A percentile compares a stretch with the other conserved stretches of the same genome.
Evolutionary conservation across 2,329 filamentous ascomycete genomes (phyloP).

Genomic region (Orbilia javanica): DNA sequence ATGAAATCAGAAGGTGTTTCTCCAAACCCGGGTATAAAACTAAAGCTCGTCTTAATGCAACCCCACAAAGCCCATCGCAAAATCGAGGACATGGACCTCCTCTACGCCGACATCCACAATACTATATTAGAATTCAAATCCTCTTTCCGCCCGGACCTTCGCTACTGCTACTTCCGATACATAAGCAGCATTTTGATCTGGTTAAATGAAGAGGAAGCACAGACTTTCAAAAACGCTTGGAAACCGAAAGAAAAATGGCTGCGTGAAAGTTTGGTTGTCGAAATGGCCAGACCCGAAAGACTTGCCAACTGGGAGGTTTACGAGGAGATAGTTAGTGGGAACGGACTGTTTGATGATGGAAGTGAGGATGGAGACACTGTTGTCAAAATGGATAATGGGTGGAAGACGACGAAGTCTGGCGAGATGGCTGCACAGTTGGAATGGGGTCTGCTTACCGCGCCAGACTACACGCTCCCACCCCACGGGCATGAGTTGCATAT

Average conservation of each 20-base stretch:
- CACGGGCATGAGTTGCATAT: constrained; percentile 5
- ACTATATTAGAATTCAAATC: constrained; percentile 43
- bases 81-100: constrained; percentile 34
- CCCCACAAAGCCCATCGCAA: constrained; percentile 7
- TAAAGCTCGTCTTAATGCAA: constrained; percentile 44
- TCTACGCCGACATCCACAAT: constrained; percentile 44
- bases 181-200: constrained; percentile 36
- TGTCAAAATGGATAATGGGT: constrained; percentile 5
- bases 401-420: not conserved
- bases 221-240: constrained; percentile 32
- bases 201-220: constrained; percentile 37
- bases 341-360: constrained; percentile 37
- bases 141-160: constrained; percentile 34
- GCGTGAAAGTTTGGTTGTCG: constrained; percentile 39
- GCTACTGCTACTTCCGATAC: constrained; percentile 44
- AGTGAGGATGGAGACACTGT: constrained; percentile 18
- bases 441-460: constrained; percentile 17
- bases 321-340: constrained; percentile 30
- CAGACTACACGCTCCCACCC: constrained; percentile 1
- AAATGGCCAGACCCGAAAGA: constrained; percentile 42
- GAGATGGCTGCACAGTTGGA: constrained; percentile 32
- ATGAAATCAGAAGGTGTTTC: not conserved
- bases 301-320: constrained; percentile 47
- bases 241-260: constrained; percentile 37
- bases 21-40: constrained; percentile 5